Percentiles rank a stretch among this genome's conserved stretches.
These are phyloP conservation scores for Kluyveromyces lactis DNA, from an alignment of 805 yeast genomes.

Conservation along the genomic window DNA sequence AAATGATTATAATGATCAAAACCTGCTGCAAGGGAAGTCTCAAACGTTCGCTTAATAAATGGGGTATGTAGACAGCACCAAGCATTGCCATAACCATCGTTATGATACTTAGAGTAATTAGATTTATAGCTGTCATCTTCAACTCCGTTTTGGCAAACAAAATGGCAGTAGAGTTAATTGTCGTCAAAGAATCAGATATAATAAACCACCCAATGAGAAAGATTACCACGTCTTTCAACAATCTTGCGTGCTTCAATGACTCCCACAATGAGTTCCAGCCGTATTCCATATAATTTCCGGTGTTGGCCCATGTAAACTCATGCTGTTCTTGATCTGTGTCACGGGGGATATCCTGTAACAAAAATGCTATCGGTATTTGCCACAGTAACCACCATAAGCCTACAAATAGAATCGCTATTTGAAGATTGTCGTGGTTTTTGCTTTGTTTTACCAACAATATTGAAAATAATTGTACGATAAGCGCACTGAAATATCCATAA, in stretches of 20 bases:
- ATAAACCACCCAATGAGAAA: conserved; percentile 71
- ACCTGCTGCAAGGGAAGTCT: conserved; percentile 39
- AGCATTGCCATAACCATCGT: conserved; percentile 59
- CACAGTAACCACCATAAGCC: conserved; percentile 75
- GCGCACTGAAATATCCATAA: conserved; percentile 59
- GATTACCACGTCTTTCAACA: conserved; percentile 55
- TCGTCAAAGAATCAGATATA: conserved; percentile 65
- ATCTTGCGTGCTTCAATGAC: conserved; percentile 52
- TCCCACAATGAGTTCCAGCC: conserved; percentile 56
- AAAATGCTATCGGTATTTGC: conserved; percentile 50
- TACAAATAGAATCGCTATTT: conserved; percentile 51
- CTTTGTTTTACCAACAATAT: conserved; percentile 38
- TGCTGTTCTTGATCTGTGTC: conserved; percentile 1
- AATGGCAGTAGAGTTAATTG: conserved; percentile 73
- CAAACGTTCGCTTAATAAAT: conserved; percentile 29
- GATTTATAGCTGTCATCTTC: conserved; percentile 56
- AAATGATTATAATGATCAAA: conserved; percentile 43
- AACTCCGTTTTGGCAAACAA: conserved; percentile 65
- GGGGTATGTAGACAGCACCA: conserved; percentile 57
- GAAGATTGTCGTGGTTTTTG: conserved; percentile 29
- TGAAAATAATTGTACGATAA: conserved; percentile 55
- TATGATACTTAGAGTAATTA: conserved; percentile 57
- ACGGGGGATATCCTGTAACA: conserved; percentile 29
- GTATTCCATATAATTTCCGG: conserved; percentile 33
- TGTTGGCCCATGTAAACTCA: conserved; percentile 5